Conservation (phyloP, 441 rosid species). For the Arabidopsis lyrata region DNA sequence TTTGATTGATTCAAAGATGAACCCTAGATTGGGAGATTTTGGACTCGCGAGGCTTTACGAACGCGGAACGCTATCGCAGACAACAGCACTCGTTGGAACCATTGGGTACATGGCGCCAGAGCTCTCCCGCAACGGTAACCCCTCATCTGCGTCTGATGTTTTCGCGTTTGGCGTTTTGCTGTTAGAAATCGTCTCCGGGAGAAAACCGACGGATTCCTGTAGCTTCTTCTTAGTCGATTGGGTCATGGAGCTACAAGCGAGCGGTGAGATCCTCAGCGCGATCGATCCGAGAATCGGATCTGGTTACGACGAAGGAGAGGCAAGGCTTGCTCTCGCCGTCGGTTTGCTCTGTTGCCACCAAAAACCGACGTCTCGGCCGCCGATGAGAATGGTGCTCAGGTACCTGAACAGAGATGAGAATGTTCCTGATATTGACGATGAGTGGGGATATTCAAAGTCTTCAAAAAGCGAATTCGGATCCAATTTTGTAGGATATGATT, state of each 20-base stretch:
- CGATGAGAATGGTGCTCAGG: conserved; percentile 54
- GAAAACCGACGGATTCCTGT: conserved; percentile 46
- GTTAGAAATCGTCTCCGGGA: conserved; percentile 53
- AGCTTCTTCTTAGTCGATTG: conserved; percentile 49
- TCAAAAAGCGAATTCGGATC: conserved; percentile 28
- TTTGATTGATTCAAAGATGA: conserved; percentile 50
- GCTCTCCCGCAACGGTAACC: conserved; percentile 50
- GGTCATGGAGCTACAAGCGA: conserved; percentile 45
- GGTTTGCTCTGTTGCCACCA: conserved; percentile 56
- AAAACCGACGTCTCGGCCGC: conserved; percentile 47
- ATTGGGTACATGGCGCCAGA: conserved; percentile 62
- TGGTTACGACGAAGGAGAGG: conserved; percentile 41
- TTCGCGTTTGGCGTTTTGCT: conserved; percentile 58
- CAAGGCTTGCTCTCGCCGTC: conserved; percentile 46
- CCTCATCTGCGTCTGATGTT: conserved; percentile 55
- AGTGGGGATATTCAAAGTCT: conserved; percentile 30
- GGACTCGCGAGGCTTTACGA: conserved; percentile 60
- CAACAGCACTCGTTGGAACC: conserved; percentile 56
- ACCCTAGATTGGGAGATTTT: conserved; percentile 55
- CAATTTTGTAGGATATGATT: conserved; percentile 11
- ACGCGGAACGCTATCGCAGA: conserved; percentile 50
- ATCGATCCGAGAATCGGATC: conserved; percentile 49
- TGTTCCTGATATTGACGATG: conserved; percentile 34
- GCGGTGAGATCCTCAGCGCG: conserved; percentile 36
- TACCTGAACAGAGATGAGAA: conserved; percentile 52